phyloP scores from a whole-genome alignment of 179 eudicot species.

The Pouteria campechiana region DNA sequence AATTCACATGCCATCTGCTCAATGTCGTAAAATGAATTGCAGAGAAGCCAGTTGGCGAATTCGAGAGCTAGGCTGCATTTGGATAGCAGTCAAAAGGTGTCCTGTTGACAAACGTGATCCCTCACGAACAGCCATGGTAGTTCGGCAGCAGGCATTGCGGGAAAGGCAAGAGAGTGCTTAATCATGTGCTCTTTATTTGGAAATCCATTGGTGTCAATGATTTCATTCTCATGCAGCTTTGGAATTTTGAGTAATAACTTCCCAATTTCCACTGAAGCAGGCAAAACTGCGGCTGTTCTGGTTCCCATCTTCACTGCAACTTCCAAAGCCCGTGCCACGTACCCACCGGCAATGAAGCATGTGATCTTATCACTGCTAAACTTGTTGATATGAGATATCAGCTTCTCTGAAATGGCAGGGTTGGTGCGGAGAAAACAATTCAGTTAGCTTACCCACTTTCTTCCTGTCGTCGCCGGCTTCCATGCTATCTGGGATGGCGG shows the following conservation, averaged over 20 bases:
- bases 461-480: constrained; percentile 26
- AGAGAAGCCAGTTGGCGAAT: too few relatives aligned
- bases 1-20: too few relatives aligned
- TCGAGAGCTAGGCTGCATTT: too few relatives aligned
- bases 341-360: constrained; percentile 19
- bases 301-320: constrained; percentile 17
- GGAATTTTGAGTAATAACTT: constrained; percentile 10
- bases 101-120: too few relatives aligned
- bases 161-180: too few relatives aligned
- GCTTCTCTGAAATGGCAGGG: constrained; percentile 22
- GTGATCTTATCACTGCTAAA: constrained; percentile 4
- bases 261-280: constrained; percentile 17
- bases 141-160: too few relatives aligned
- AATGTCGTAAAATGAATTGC: too few relatives aligned
- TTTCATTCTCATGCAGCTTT: constrained; percentile 17
- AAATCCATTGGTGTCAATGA: constrained; percentile 21
- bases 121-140: too few relatives aligned
- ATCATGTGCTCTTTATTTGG: too few relatives aligned
- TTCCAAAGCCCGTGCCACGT: constrained; percentile 20
- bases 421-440: constrained; percentile 3
- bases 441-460: constrained; percentile 12
- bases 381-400: constrained; percentile 13
- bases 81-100: too few relatives aligned
- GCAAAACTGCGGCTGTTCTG: constrained; percentile 13
- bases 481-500: constrained; percentile 29